phyloP scores from a whole-genome alignment of 441 rosid genomes.

The Eutrema salsugineum region DNA sequence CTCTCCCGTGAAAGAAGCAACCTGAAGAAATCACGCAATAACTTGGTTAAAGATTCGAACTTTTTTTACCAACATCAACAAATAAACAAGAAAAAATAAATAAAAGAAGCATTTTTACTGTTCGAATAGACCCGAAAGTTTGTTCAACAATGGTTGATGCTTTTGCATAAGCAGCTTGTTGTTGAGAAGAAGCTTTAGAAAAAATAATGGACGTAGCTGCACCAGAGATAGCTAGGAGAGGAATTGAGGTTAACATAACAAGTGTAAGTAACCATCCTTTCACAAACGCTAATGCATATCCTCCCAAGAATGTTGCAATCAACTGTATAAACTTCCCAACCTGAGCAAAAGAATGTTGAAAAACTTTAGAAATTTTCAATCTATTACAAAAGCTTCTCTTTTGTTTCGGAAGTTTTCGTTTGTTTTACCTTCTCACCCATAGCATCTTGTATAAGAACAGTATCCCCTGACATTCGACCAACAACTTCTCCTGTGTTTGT shows the following conservation, averaged over 20 bases:
- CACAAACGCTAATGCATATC: slow-evolving; percentile 38
- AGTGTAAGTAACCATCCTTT: slow-evolving; percentile 51
- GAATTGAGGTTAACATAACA: slow-evolving; percentile 42
- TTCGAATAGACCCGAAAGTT: slow-evolving; percentile 50
- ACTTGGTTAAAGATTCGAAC: neutral
- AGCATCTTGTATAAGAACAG: slow-evolving; percentile 51
- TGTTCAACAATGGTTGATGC: slow-evolving; percentile 43
- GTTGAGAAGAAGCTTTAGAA: slow-evolving; percentile 27
- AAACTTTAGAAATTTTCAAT: neutral
- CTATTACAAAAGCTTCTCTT: neutral
- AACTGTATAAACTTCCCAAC: slow-evolving; percentile 45
- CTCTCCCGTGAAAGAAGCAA: slow-evolving; percentile 45
- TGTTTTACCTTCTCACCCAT: slow-evolving; percentile 53
- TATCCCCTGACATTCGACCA: slow-evolving; percentile 55
- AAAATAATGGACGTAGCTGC: slow-evolving; percentile 25
- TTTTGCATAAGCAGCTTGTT: slow-evolving; percentile 36
- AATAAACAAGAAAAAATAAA: neutral
- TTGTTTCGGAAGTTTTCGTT: neutral
- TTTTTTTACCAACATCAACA: neutral
- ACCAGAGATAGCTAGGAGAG: slow-evolving; percentile 40
- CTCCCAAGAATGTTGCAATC: slow-evolving; percentile 41
- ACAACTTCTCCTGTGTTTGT: slow-evolving; percentile 43
- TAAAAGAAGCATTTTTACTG: slow-evolving; percentile 18
- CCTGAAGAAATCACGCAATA: slow-evolving; percentile 24
- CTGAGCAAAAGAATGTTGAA: slow-evolving; percentile 10